phyloP scores from a whole-genome alignment of 140 eudicot genomes.

The Ambrosia hybrid region DNA sequence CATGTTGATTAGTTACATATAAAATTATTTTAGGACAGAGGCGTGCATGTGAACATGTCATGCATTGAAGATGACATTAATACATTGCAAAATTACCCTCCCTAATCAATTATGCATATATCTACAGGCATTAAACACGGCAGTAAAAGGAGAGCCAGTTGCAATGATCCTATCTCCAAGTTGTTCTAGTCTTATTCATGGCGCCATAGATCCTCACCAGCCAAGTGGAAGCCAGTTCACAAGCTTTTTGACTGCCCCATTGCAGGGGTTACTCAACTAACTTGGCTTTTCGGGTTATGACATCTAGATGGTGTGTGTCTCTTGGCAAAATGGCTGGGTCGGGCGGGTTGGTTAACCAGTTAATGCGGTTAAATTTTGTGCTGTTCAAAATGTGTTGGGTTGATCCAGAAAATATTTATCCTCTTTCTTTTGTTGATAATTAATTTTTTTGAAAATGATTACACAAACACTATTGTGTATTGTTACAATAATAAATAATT shows the following conservation, averaged over 20 bases:
- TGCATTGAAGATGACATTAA: not conserved
- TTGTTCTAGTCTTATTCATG: constrained; percentile 45
- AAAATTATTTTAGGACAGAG: not conserved
- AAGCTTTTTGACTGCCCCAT: constrained; percentile 79
- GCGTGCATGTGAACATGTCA: constrained; percentile 4
- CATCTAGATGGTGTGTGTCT: constrained; percentile 55
- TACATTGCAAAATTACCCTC: not conserved
- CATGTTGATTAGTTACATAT: not conserved
- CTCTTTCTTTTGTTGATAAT: not conserved
- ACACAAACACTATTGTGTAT: not conserved
- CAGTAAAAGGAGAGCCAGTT: constrained; percentile 76
- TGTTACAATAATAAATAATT: not conserved
- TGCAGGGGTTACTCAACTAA: constrained; percentile 75
- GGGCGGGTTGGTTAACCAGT: constrained; percentile 5
- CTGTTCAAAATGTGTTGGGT: not conserved
- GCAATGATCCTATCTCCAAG: constrained; percentile 86
- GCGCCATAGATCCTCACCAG: constrained; percentile 36
- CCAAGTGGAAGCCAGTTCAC: constrained; percentile 82
- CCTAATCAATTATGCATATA: not conserved
- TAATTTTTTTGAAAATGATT: not conserved
- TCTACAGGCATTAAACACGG: constrained; percentile 56
- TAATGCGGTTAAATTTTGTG: not conserved
- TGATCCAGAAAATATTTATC: not conserved
- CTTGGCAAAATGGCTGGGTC: constrained; percentile 1
- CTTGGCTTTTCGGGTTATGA: constrained; percentile 77